These are phyloP conservation scores for Geotrichum reessii DNA, from an alignment of 1,139 yeast species.

Conservation along the genomic window DNA sequence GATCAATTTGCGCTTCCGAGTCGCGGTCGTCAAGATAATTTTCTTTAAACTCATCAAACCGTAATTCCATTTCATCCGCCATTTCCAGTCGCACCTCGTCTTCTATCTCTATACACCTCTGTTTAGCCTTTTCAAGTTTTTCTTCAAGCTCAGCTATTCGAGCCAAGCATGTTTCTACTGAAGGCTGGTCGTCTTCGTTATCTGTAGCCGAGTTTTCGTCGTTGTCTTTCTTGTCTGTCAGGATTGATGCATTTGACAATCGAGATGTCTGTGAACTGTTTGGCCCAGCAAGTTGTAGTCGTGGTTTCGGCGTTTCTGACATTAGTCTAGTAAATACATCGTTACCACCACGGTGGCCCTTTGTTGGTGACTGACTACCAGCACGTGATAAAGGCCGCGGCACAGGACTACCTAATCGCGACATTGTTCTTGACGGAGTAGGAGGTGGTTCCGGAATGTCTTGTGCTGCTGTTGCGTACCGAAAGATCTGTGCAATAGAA, in stretches of 20 bases:
- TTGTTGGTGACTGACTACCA: conserved; percentile 3
- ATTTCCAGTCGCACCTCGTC: conserved; percentile 34
- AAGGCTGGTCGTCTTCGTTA: not conserved
- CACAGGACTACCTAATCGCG: conserved; percentile 9
- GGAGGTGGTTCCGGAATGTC: conserved; percentile 28
- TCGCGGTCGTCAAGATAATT: conserved; percentile 29
- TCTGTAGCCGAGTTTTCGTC: not conserved
- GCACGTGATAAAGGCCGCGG: conserved; percentile 11
- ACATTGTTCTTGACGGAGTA: conserved; percentile 16
- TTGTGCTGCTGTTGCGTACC: conserved; percentile 39
- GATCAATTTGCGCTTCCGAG: conserved; percentile 19
- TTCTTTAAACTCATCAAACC: conserved; percentile 30
- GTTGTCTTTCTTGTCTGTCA: not conserved
- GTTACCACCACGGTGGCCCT: conserved; percentile 7
- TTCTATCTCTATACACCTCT: conserved; percentile 29
- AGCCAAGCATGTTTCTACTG: conserved; percentile 8
- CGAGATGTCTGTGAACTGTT: not conserved
- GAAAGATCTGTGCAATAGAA: conserved; percentile 46
- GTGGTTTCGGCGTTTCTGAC: not conserved
- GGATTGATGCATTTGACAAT: not conserved
- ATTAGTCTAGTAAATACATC: not conserved
- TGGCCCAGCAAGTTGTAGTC: not conserved
- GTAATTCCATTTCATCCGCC: conserved; percentile 33
- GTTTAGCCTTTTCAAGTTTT: conserved; percentile 25
- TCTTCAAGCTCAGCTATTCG: conserved; percentile 26